These are phyloP conservation scores for Maudiozyma saulgeensis DNA, from an alignment of 805 yeast species.

Conservation along the genomic window DNA sequence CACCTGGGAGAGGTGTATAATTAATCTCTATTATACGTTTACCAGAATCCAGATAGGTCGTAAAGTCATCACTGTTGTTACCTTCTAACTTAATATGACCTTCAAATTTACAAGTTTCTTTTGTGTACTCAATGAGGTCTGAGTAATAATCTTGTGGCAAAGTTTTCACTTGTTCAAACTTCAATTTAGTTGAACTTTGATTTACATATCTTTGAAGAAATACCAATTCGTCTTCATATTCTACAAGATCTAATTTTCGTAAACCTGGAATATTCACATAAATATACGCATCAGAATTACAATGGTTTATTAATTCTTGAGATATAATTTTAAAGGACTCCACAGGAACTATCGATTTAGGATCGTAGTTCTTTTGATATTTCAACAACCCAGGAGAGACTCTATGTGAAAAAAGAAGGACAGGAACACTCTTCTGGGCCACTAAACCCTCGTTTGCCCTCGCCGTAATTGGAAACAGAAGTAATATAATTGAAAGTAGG, in stretches of 20 bases:
- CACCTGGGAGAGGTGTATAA: slow-evolving; percentile 40
- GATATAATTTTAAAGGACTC: slow-evolving; percentile 25
- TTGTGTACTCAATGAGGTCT: slow-evolving; percentile 11
- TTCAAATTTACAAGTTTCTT: slow-evolving; percentile 19
- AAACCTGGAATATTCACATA: slow-evolving; percentile 48
- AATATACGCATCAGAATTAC: slow-evolving; percentile 49
- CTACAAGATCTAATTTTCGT: slow-evolving; percentile 36
- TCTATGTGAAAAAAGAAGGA: slow-evolving; percentile 13
- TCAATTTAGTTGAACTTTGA: slow-evolving; percentile 51
- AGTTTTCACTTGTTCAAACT: slow-evolving; percentile 42
- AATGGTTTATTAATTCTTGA: slow-evolving; percentile 29
- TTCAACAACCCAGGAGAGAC: slow-evolving; percentile 17
- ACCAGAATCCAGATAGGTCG: slow-evolving; percentile 53
- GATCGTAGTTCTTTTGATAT: slow-evolving; percentile 14
- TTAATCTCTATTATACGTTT: slow-evolving; percentile 55
- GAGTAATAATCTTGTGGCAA: slow-evolving; percentile 15
- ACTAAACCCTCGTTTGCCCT: not conserved
- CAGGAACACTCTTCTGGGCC: slow-evolving; percentile 12
- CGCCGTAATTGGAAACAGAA: not conserved
- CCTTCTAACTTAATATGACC: slow-evolving; percentile 20
- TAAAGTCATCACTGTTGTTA: slow-evolving; percentile 35
- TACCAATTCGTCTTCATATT: slow-evolving; percentile 35
- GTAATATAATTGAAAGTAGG: not conserved
- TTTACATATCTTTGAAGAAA: slow-evolving; percentile 42
- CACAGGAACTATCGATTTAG: slow-evolving; percentile 11